Base-by-base conservation (phyloP, 2,329 filamentous ascomycete species). In the Alternaria sp. region DNA sequence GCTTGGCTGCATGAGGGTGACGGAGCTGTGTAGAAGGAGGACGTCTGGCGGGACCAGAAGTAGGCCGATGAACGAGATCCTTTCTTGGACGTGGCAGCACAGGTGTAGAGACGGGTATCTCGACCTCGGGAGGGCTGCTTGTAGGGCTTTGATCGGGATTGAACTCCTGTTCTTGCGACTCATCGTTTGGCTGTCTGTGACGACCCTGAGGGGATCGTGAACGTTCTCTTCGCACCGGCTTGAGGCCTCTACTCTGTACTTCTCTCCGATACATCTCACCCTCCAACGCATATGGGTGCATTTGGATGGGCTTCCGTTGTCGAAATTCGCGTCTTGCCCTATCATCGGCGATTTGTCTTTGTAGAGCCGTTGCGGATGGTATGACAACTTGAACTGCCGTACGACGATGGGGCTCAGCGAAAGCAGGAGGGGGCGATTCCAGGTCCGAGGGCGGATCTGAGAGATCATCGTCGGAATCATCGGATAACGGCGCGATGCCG, bases 281-380 rank as follows among this genome's bases (percentile, higher is more conserved):
- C 52, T 85, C 83, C 21, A 83, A 66, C 21, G 81, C 68, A 63
- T 84, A 85, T 3, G 83, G 83, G 73, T 85, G 81, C 26, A 85
- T 67, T 65, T 85, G 83, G 50, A 83, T 83, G 13, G 83, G 80
- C 50, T 83, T 83, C 10, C 83, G 75, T 49, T 80, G 72, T n/a
- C 83, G 77, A 21, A 85, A 75, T 9, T 74, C 79, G 44, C 82
- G 75, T 28, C 59, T 63, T 32, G 64, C 55, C 43, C 62, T 67
- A 15, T 73, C 60, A 17, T 70, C 67, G 17, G 55, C 62, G 43
- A 67, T 63, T 15, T 67, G 63, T 10, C 50, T 58, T 43, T 70
- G 71, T 40, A 69, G 46, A 58, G 62, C 61, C 13, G 58, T 68
- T 25, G 72, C 70, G n/a, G 58, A 67, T 30, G 73, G 72, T 66